These are phyloP conservation scores for Russula virescens DNA, from an alignment of 768 basidiomycete genomes.

Conservation along the genomic window DNA sequence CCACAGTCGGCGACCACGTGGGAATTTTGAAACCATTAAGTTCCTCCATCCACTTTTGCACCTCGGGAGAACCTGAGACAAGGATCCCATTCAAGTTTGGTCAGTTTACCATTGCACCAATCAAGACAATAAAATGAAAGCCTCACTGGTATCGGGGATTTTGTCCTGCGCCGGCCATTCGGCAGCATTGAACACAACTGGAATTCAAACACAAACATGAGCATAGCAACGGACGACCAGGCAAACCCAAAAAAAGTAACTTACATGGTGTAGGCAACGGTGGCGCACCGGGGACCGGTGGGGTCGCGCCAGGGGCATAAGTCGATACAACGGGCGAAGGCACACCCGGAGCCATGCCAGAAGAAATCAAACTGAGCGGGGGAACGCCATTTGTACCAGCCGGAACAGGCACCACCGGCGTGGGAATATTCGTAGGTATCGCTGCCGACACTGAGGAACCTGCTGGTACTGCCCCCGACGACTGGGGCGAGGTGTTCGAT, in stretches of 20 bases:
- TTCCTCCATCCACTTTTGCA: slow-evolving; percentile 71
- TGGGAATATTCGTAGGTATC: background rate
- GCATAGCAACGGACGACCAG: no score
- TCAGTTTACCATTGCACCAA: background rate
- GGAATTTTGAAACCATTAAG: slow-evolving; percentile 69
- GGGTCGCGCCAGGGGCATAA: slow-evolving; percentile 52
- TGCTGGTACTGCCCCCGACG: no score
- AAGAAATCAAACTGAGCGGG: slow-evolving; percentile 51
- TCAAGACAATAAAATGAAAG: background rate
- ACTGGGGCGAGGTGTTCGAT: background rate
- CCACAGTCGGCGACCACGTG: slow-evolving; percentile 49
- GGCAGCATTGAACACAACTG: slow-evolving; percentile 42
- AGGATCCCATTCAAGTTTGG: background rate
- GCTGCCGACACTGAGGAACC: background rate
- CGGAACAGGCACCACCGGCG: slow-evolving; percentile 3
- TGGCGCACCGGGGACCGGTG: slow-evolving; percentile 62
- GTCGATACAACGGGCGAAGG: slow-evolving; percentile 47
- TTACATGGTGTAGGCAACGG: slow-evolving; percentile 58
- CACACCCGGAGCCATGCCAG: slow-evolving; percentile 54
- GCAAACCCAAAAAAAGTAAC: slow-evolving; percentile 25
- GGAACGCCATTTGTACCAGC: slow-evolving; percentile 36
- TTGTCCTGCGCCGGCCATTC: slow-evolving; percentile 62
- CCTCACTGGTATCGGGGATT: slow-evolving; percentile 52
- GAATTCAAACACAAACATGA: no score
- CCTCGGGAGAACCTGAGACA: slow-evolving; percentile 49